Base-by-base conservation (phyloP, 106 monocot species). In the Allium cepa region DNA sequence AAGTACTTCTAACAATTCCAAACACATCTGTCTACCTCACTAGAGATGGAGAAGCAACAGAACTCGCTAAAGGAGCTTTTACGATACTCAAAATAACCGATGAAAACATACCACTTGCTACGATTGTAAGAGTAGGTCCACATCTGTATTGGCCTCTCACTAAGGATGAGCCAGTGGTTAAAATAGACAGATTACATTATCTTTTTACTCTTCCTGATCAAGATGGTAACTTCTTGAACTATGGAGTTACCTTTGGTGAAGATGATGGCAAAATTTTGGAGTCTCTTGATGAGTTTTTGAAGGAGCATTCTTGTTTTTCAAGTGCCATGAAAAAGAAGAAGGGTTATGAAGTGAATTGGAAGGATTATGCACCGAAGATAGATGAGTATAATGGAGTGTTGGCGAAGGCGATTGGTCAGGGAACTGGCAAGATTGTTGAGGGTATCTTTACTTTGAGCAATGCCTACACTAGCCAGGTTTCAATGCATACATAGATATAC, bases 91-190 rank as follows among this genome's bases (percentile, higher is more conserved):
- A 72, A 45, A 50, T 97, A 59, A 75, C 72, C 4, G 81, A 88
- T 3, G 76, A 73, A 16, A 82, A 51, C 12, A 60, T 74, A 5
- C 56, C 65, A 1, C 81, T 92, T 9, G 92, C 96, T 9, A 86
- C 84, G 8, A 70, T 82, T 27, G 73, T 82, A 13, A 81, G 76
- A 50, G 70, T 97, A 7, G 85, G 85, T 11, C 16, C 50, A 9
- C 73, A 72, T 18, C 69, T 92, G 18, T 73, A 75, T 53, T 97
- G 96, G 96, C 92, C 96, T 1, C 63, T 97, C 13, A 79, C 96
- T 10, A 88, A 77, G 60, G 92, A 97, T 27, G 92, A 92, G 68
- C 96, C 96, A 9, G 92, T 97, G 15, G 77, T 89, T 17, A 92
- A 86, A 78, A 67, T 97, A 11, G 96, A 92, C 72, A 67, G 60